Conservation (phyloP, 129 eudicot genomes). For the Flaveria brownii region DNA sequence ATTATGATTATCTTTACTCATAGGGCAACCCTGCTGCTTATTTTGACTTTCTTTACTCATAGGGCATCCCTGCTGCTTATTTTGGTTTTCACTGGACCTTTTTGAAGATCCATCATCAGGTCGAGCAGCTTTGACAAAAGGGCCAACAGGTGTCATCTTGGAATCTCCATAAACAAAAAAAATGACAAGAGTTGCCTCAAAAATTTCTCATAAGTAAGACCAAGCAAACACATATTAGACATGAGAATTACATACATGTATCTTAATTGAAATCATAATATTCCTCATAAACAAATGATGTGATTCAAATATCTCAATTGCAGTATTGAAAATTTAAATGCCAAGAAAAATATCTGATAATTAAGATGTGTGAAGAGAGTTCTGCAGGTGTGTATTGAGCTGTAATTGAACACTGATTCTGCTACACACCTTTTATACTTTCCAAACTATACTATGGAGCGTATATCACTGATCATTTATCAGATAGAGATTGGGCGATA, state of each 20-base stretch:
- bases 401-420: neutral
- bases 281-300: neutral
- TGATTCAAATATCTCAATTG: neutral
- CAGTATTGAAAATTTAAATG: neutral
- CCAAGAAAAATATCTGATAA: neutral
- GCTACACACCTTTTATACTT: neutral
- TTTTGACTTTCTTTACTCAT: slow-evolving; percentile 59
- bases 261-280: slow-evolving; percentile 8
- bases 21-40: slow-evolving; percentile 46
- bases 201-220: slow-evolving; percentile 3
- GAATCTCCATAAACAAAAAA: slow-evolving; percentile 43
- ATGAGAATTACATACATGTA: neutral
- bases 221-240: slow-evolving; percentile 9
- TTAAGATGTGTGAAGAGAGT: neutral
- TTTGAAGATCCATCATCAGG: slow-evolving; percentile 83
- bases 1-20: slow-evolving; percentile 64
- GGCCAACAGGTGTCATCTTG: slow-evolving; percentile 93
- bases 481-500: neutral
- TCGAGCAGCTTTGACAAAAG: slow-evolving; percentile 77
- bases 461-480: neutral
- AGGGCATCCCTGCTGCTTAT: slow-evolving; percentile 46
- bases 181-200: neutral
- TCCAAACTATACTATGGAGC: neutral
- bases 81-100: slow-evolving; percentile 63
- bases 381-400: neutral